These are phyloP conservation scores for Neofusicoccum laricinum DNA, from an alignment of 2,329 filamentous ascomycete species.

Conservation along the genomic window DNA sequence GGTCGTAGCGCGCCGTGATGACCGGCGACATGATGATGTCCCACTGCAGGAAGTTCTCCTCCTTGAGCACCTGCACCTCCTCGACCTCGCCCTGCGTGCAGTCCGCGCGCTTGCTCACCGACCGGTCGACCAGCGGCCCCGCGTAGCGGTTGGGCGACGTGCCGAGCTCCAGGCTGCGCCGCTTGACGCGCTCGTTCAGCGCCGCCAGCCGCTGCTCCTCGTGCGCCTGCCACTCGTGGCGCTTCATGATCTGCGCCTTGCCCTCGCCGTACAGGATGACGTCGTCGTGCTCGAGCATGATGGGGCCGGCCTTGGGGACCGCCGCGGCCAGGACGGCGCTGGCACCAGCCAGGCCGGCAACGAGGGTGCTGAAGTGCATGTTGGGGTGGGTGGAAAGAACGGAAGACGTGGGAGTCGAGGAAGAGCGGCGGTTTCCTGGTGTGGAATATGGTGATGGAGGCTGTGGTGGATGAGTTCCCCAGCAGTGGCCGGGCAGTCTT, in stretches of 20 bases:
- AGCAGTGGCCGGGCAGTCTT: not conserved
- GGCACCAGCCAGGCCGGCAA: not conserved
- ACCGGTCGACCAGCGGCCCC: not conserved
- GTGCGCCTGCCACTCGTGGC: not conserved
- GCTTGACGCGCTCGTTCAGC: not conserved
- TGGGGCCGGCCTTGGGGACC: not conserved
- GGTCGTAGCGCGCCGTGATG: not conserved
- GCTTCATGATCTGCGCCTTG: not conserved
- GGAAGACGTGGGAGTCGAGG: not conserved
- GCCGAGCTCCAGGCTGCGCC: not conserved
- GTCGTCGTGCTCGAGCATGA: not conserved
- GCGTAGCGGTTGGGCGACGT: not conserved
- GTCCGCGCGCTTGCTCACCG: not conserved
- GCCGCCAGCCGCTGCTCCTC: not conserved
- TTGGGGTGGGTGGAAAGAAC: not conserved
- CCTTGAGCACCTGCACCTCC: not conserved
- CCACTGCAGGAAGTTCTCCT: not conserved
- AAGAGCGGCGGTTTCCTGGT: not conserved
- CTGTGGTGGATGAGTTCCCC: not conserved
- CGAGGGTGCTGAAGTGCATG: not conserved
- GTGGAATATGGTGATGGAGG: not conserved
- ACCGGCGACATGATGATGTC: not conserved
- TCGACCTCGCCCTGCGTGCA: not conserved
- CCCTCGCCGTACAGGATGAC: not conserved
- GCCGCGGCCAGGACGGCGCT: not conserved